A percentile compares a stretch with the other conserved stretches of the same genome.
phyloP scores from a whole-genome alignment of 176 grass and related monocot species.

The Puccinellia tenuiflora region DNA sequence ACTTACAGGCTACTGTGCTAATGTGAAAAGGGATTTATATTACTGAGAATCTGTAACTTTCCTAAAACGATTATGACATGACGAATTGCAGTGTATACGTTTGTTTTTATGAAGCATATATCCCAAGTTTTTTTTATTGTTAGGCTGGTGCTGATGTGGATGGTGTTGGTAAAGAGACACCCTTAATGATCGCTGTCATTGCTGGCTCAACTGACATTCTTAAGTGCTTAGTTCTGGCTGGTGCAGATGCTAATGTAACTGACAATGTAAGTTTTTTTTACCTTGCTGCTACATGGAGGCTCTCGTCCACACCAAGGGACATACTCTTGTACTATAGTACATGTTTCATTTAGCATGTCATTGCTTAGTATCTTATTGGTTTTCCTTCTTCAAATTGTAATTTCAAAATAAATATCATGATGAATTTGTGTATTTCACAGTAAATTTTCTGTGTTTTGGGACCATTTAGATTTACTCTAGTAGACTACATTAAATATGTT shows the following conservation, averaged over 20 bases:
- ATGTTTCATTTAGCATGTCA: background rate
- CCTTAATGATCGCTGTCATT: background rate
- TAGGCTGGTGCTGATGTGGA: conserved; percentile 41
- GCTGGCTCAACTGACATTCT: conserved; percentile 24
- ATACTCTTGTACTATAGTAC: background rate
- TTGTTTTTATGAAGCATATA: background rate
- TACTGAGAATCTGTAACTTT: background rate
- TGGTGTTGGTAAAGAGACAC: conserved; percentile 14
- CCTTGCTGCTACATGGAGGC: background rate
- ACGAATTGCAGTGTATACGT: background rate
- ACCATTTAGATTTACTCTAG: background rate
- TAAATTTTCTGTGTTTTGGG: background rate
- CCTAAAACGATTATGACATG: background rate
- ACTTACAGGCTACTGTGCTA: background rate
- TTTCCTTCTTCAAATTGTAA: background rate
- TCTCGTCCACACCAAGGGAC: background rate
- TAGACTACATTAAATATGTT: background rate
- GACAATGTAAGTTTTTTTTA: conserved; percentile 14
- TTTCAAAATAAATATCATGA: background rate
- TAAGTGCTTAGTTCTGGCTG: conserved; percentile 25
- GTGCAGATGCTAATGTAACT: conserved; percentile 31
- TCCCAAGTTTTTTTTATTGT: background rate
- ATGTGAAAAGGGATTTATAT: background rate
- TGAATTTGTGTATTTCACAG: background rate
- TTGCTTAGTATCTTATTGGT: background rate